Evolutionary conservation across 2,329 filamentous ascomycete species (phyloP).

Genomic region (Alternaria longipes): DNA sequence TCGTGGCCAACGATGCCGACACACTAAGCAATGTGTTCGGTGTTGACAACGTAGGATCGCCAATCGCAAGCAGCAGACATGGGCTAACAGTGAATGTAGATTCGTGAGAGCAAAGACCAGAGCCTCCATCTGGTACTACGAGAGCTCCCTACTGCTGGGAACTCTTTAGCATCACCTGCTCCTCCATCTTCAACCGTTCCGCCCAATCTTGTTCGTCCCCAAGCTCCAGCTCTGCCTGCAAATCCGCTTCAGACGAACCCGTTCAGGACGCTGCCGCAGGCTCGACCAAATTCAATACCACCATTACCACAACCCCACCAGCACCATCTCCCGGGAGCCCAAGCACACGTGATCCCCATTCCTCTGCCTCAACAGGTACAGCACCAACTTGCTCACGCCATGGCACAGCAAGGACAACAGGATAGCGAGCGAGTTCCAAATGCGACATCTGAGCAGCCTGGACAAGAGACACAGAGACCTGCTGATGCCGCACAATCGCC

Average conservation of each 20-base stretch:
- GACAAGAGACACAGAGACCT: constrained; percentile 16
- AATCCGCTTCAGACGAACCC: constrained; percentile 43
- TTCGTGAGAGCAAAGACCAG: constrained; percentile 48
- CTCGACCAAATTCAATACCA: constrained; percentile 43
- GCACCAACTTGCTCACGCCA: constrained; percentile 36
- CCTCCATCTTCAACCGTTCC: constrained; percentile 51
- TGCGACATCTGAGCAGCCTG: constrained; percentile 10
- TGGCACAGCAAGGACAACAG: constrained; percentile 27
- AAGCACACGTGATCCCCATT: constrained; percentile 25
- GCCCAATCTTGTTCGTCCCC: constrained; percentile 44
- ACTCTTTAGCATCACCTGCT: constrained; percentile 20
- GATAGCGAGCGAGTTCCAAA: constrained; percentile 12
- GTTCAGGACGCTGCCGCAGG: constrained; percentile 39
- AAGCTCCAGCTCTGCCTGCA: constrained; percentile 22
- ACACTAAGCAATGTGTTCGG: constrained; percentile 62
- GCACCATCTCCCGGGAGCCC: constrained; percentile 22
- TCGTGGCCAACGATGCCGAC: constrained; percentile 60
- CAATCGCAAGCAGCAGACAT: not conserved
- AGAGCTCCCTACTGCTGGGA: constrained; percentile 36
- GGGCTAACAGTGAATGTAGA: constrained; percentile 36
- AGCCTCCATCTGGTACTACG: constrained; percentile 52
- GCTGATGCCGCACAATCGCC: constrained; percentile 17
- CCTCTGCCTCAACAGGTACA: constrained; percentile 36
- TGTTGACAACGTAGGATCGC: constrained; percentile 57
- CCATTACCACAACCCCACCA: constrained; percentile 28